A percentile compares a stretch with the other conserved stretches of the same genome.
Evolutionary conservation across 768 basidiomycete genomes (phyloP).

Genomic region (Auricularia sp.): DNA sequence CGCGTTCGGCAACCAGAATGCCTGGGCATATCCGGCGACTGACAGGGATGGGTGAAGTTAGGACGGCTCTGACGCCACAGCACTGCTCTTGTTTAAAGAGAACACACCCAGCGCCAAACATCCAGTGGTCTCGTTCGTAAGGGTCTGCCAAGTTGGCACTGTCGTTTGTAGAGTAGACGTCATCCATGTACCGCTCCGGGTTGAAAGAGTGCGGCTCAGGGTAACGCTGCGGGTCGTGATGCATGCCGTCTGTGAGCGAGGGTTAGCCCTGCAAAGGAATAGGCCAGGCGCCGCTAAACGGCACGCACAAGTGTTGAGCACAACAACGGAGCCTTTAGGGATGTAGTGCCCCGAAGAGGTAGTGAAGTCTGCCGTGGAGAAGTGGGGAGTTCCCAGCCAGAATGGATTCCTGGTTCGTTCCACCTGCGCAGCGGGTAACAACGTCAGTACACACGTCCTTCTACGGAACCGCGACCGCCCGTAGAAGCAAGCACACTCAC

Average conservation of each 20-base stretch:
- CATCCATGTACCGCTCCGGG: conserved; percentile 37
- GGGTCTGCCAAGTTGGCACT: conserved; percentile 33
- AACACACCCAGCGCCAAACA: conserved; percentile 38
- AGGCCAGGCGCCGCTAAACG: not conserved
- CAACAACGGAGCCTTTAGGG: conserved; percentile 2
- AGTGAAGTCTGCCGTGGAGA: conserved; percentile 1
- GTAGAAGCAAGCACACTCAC: not conserved
- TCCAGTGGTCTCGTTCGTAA: conserved; percentile 40
- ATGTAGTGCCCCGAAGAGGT: conserved; percentile 2
- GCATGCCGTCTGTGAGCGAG: conserved; percentile 4
- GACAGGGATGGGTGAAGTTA: not conserved
- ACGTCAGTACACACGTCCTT: not conserved
- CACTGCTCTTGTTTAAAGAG: not conserved
- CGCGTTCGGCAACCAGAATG: conserved; percentile 35
- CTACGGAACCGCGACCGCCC: not conserved
- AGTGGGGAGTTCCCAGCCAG: conserved; percentile 14
- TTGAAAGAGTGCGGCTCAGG: conserved; percentile 29
- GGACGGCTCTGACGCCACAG: not conserved
- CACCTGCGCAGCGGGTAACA: conserved; percentile 9
- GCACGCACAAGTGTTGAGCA: conserved; percentile 2
- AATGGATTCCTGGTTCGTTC: conserved; percentile 17
- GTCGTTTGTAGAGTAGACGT: conserved; percentile 28
- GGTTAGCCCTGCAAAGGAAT: not conserved
- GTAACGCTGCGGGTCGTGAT: conserved; percentile 25
- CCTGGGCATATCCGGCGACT: conserved; percentile 33